Base-by-base conservation (phyloP, 371 early-diverging fungal genomes). In the Mortierella sp. region DNA sequence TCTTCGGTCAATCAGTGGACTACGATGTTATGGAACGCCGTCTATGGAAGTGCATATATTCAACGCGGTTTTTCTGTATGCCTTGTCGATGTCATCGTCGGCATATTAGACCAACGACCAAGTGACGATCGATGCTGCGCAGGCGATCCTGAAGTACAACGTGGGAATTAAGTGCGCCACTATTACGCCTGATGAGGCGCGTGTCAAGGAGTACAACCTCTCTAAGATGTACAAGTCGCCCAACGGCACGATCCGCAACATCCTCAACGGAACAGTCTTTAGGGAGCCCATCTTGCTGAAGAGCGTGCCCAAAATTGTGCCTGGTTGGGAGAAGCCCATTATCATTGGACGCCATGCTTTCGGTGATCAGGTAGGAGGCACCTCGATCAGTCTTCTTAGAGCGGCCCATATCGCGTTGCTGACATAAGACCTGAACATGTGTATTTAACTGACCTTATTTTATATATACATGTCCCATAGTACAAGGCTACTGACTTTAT, bases 131-230 rank as follows among this genome's bases (percentile, higher is more conserved):
- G 97, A 98, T 53, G 96, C 99, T 49, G 99, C 99, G 41, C 92
- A 95, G 52, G 98, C 98, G 27, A 98, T 96, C 80, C 87, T 92
- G 71, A 94, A 96, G 87, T 96, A 95, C 88, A 94, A 95, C 80
- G 99, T 97, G 34, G 97, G 95, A 69, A 97, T 98, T 84, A 98
- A 98, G 86, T 98, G 99, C 83, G 99, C 99, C 26, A 98, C 99
- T 49, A 98, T 98, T 80, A 98, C 99, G n/a, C 98, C 99, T 17
- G 99, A 98, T 76, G 94, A 94, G 67, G 93, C 88, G 24, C 93
- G 99, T 75, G 97, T 98, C 61, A 86, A 96, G 82, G 98, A 98
- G 84, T 98, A 94, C 84, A 91, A 92, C 60, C 86, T 98, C 60
- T 93, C 97, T 87, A 82, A 93, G 81, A 98, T 97, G 96, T 98